Evolutionary conservation across 805 yeast species (phyloP).

Genomic region (Lipomyces orientalis): DNA sequence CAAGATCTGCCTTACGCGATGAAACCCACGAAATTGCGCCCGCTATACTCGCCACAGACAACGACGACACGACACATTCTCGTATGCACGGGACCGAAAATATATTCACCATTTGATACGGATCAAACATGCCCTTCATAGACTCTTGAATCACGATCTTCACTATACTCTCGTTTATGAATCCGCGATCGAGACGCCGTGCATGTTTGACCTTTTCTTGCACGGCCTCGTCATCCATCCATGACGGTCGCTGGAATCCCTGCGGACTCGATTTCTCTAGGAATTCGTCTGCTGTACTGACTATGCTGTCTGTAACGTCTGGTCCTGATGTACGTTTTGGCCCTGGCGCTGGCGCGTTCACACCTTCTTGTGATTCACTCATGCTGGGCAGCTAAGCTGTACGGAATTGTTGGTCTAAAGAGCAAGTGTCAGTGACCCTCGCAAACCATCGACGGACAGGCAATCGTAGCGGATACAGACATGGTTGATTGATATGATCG

Average conservation of each 20-base stretch:
- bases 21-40: constrained; percentile 22
- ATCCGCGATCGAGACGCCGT: constrained; percentile 17
- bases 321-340: background rate
- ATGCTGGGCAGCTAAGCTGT: background rate
- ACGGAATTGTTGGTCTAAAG: background rate
- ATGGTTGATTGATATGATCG: too few species aligned
- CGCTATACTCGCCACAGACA: constrained; percentile 15
- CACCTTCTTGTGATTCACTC: background rate
- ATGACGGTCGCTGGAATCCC: constrained; percentile 17
- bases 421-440: background rate
- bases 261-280: constrained; percentile 3
- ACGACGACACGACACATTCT: constrained; percentile 20
- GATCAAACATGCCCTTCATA: constrained; percentile 13
- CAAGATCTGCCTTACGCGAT: constrained; percentile 5
- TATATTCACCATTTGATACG: constrained; percentile 26
- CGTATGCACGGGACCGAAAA: constrained; percentile 24
- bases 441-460: background rate
- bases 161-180: constrained; percentile 5
- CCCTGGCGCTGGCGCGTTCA: background rate
- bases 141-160: constrained; percentile 22
- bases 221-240: constrained; percentile 14
- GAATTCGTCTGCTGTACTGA: background rate
- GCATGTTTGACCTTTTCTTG: constrained; percentile 13
- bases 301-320: background rate
- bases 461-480: too few species aligned